Base-by-base conservation (phyloP, 2,329 filamentous ascomycete genomes). In the Xylogone sp. region DNA sequence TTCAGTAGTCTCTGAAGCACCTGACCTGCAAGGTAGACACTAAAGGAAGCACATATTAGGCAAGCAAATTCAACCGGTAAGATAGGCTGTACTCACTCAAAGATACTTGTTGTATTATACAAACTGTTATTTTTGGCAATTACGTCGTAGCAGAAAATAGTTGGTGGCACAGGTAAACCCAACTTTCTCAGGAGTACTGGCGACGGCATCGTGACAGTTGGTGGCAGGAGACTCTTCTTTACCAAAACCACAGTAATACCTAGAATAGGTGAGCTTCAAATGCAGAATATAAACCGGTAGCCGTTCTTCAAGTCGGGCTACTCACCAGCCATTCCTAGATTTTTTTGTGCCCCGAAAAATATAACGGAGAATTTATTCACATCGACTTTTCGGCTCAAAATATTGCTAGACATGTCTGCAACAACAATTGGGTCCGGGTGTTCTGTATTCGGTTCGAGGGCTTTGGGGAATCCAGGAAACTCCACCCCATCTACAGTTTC, bases 271-370 rank as follows among this genome's bases (percentile, higher is more conserved):
- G 13, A 31, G 27, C 13, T 13, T 31, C 27, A 31, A 31, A 13
- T 31, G 7, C 27, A 7, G 13, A 31, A 31, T 8, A 31, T 31
- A 13, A 31, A 31, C 13, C 8, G 27, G 13, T 7, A 7, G 27
- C 8, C 7, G 27, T 31, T 31, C 27, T 31, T n/a, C n/a, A n/a
- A n/a, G n/a, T n/a, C n/a, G n/a, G n/a, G n/a, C n/a, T n/a, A n/a
- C n/a, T n/a, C 34, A 53, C 93, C 93, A 1, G 93, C 85, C 2
- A 82, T 83, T 22, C 92, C 93, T 10, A 97, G 79, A 71, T 97
- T 97, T 81, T 97, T 97, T 68, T 97, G 93, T 0, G 92, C 91
- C 45, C 92, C 91, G 56, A 91, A 95, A 73, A 97, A 97, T 65
- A 97, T 87, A 59, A 87, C 75, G 1, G 86, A 87, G 71, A 87